phyloP scores from a whole-genome alignment of 257 asterid genomes.

The Capsicum rhomboideum region DNA sequence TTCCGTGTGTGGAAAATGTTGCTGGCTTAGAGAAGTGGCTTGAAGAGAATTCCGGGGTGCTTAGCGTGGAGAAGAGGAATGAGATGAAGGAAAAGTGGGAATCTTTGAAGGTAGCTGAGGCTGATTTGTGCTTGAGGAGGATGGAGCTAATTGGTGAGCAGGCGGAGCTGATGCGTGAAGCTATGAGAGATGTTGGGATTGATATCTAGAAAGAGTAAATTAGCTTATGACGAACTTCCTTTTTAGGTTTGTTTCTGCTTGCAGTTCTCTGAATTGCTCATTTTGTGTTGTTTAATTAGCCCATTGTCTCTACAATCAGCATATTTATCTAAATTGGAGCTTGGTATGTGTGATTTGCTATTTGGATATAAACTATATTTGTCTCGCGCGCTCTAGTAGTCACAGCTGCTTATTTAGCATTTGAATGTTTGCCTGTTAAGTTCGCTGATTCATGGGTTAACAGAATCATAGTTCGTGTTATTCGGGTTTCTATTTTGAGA shows the following conservation, averaged over 20 bases:
- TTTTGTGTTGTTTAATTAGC: background rate
- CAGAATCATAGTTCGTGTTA: background rate
- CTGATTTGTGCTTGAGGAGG: conserved; percentile 15
- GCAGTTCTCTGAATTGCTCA: background rate
- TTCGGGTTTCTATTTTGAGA: background rate
- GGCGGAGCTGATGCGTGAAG: conserved; percentile 23
- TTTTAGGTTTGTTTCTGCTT: background rate
- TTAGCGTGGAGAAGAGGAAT: conserved; percentile 17
- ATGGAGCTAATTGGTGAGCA: conserved; percentile 25
- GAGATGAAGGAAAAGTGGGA: conserved; percentile 35
- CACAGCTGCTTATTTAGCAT: background rate
- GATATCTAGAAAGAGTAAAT: background rate
- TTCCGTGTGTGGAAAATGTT: background rate
- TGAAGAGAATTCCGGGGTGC: conserved; percentile 9
- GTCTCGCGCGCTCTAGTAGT: background rate
- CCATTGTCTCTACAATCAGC: background rate
- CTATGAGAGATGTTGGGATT: conserved; percentile 6
- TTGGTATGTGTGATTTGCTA: background rate
- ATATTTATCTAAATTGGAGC: background rate
- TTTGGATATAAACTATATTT: background rate
- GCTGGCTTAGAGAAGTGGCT: conserved; percentile 28
- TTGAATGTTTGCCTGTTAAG: background rate
- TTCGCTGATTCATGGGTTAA: background rate
- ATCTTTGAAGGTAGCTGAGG: conserved; percentile 21
- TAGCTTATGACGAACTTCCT: background rate